phyloP scores from a whole-genome alignment of 768 basidiomycete genomes.

The Panaeolus papilionaceus region DNA sequence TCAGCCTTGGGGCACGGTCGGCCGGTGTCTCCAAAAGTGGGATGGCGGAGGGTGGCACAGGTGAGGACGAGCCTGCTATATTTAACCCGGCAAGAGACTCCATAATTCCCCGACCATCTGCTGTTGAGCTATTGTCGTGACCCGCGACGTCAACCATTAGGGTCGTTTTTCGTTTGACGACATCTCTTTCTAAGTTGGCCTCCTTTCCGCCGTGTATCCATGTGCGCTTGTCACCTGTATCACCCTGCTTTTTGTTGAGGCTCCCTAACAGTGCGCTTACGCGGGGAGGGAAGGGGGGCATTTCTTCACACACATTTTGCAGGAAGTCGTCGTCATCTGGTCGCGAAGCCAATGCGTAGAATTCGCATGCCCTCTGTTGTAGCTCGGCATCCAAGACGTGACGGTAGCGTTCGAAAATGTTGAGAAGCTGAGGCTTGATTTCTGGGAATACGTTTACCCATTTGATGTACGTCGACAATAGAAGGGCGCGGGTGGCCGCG shows the following conservation, averaged over 20 bases:
- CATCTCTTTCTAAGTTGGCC: conserved; percentile 80
- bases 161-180: conserved; percentile 55
- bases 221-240: conserved; percentile 93
- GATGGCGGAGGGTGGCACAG: conserved; percentile 25
- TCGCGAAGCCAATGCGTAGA: conserved; percentile 84
- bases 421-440: conserved; percentile 91
- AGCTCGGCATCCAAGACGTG: conserved; percentile 96
- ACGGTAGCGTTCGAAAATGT: conserved; percentile 97
- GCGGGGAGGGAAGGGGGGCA: conserved; percentile 97
- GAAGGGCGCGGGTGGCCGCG: conserved; percentile 88
- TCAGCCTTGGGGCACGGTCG: conserved; percentile 60
- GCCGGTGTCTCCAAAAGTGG: conserved; percentile 30
- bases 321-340: conserved; percentile 92
- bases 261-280: conserved; percentile 89
- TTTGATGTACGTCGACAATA: conserved; percentile 98
- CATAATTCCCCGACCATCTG: conserved; percentile 55
- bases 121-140: conserved; percentile 35
- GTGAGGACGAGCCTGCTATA: conserved; percentile 25
- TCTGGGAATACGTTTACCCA: conserved; percentile 99
- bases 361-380: conserved; percentile 99
- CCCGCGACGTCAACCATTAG: conserved; percentile 43
- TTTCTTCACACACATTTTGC: conserved; percentile 96
- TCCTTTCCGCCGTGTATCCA: conserved; percentile 98
- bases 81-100: conserved; percentile 86
- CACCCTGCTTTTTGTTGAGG: conserved; percentile 87